Percentiles rank a stretch among this genome's conserved stretches.
Conservation (phyloP, 805 yeast species). For the Candida ponderosae region DNA sequence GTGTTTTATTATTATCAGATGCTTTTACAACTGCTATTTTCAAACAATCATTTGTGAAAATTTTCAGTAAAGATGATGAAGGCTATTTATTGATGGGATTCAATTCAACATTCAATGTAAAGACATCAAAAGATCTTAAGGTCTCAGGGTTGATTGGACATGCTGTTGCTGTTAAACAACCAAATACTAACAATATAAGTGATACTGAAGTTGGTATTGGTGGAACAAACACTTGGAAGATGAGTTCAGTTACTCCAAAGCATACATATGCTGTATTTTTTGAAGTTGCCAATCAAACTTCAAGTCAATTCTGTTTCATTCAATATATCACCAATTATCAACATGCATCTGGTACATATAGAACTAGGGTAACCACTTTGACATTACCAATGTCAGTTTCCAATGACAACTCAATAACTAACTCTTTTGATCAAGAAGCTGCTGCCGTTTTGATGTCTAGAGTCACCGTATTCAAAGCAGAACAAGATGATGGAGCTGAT, state of each 20-base stretch:
- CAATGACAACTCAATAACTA: constrained; percentile 45
- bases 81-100: constrained; percentile 86
- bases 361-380: constrained; percentile 87
- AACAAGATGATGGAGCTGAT: constrained; percentile 86
- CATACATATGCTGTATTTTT: constrained; percentile 87
- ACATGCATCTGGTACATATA: constrained; percentile 87
- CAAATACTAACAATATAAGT: constrained; percentile 66
- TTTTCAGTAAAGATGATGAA: constrained; percentile 80
- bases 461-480: constrained; percentile 77
- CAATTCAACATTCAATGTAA: constrained; percentile 81
- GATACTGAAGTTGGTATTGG: constrained; percentile 95
- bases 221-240: constrained; percentile 81
- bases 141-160: constrained; percentile 93
- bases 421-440: constrained; percentile 95
- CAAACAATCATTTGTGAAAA: constrained; percentile 83
- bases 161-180: constrained; percentile 64
- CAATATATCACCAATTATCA: constrained; percentile 92
- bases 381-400: constrained; percentile 50
- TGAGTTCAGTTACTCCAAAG: constrained; percentile 79
- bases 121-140: constrained; percentile 81
- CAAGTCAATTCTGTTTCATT: constrained; percentile 38
- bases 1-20: constrained; percentile 80
- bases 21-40: constrained; percentile 92
- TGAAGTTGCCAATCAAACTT: constrained; percentile 52
- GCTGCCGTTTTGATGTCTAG: constrained; percentile 93